Conservation (phyloP, 805 yeast species). For the Yarrowia hollandica region DNA sequence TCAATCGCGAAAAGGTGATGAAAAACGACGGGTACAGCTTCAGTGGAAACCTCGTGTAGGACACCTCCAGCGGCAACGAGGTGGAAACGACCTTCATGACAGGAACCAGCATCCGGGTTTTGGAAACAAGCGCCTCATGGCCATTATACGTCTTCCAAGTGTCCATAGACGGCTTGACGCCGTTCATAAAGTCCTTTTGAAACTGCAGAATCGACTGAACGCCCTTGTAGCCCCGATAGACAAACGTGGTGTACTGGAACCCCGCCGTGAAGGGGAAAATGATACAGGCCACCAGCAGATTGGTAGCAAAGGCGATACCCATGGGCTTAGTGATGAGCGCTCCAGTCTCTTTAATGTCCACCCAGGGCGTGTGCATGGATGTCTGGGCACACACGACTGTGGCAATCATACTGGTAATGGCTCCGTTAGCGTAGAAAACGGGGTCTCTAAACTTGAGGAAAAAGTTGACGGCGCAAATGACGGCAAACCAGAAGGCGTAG, state of each 20-base stretch:
- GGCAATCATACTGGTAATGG: slow-evolving; percentile 36
- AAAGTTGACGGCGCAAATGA: slow-evolving; percentile 19
- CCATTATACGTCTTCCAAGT: background rate
- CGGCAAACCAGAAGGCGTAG: slow-evolving; percentile 22
- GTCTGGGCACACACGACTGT: slow-evolving; percentile 32
- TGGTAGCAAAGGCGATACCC: slow-evolving; percentile 36
- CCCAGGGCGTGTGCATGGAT: slow-evolving; percentile 33
- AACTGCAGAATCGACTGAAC: slow-evolving; percentile 24
- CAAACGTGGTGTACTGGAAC: slow-evolving; percentile 33
- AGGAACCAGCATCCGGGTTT: background rate
- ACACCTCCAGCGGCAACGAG: background rate
- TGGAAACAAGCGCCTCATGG: background rate
- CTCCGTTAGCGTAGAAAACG: slow-evolving; percentile 33
- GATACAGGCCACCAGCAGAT: slow-evolving; percentile 34
- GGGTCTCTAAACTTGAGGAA: slow-evolving; percentile 27
- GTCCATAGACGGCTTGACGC: slow-evolving; percentile 31
- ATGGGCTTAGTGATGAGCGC: slow-evolving; percentile 35
- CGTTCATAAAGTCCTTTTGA: slow-evolving; percentile 28
- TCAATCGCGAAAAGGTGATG: slow-evolving; percentile 5
- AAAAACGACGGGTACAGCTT: slow-evolving; percentile 3
- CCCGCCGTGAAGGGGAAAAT: slow-evolving; percentile 39
- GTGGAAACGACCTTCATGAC: background rate
- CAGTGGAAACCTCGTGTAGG: slow-evolving; percentile 4
- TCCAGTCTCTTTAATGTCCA: slow-evolving; percentile 33
- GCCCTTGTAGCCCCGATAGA: slow-evolving; percentile 30